These are phyloP conservation scores for Cucumis cinereus DNA, from an alignment of 306 rosid species.

Conservation along the genomic window DNA sequence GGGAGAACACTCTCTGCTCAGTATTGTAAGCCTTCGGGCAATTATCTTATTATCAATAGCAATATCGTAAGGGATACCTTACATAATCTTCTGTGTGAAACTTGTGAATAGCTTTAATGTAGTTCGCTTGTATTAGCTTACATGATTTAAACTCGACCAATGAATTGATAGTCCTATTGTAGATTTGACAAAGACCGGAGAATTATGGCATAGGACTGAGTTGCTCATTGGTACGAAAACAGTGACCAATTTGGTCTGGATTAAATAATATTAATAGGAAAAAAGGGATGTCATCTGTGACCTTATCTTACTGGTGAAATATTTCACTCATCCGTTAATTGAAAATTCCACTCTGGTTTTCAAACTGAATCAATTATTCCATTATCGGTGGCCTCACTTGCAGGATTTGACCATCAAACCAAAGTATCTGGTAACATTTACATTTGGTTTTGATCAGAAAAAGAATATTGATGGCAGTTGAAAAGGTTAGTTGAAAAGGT, in stretches of 20 bases:
- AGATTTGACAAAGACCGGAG: background rate
- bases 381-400: conserved; percentile 30
- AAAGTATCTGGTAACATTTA: conserved; percentile 70
- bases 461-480: conserved; percentile 64
- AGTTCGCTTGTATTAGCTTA: background rate
- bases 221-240: background rate
- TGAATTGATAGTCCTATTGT: background rate
- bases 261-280: background rate
- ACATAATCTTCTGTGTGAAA: background rate
- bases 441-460: conserved; percentile 62
- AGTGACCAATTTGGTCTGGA: background rate
- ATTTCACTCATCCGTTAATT: background rate
- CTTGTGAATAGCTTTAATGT: background rate
- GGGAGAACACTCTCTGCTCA: no score
- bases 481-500: conserved; percentile 40
- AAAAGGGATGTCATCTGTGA: background rate
- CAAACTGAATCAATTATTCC: conserved; percentile 29
- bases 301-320: background rate
- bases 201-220: background rate
- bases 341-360: background rate
- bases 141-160: background rate
- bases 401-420: conserved; percentile 54
- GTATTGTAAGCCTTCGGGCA: no score
- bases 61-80: no score
- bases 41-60: no score